Conservation (phyloP, 2,329 filamentous ascomycete species). For the Blastomyces parvus region DNA sequence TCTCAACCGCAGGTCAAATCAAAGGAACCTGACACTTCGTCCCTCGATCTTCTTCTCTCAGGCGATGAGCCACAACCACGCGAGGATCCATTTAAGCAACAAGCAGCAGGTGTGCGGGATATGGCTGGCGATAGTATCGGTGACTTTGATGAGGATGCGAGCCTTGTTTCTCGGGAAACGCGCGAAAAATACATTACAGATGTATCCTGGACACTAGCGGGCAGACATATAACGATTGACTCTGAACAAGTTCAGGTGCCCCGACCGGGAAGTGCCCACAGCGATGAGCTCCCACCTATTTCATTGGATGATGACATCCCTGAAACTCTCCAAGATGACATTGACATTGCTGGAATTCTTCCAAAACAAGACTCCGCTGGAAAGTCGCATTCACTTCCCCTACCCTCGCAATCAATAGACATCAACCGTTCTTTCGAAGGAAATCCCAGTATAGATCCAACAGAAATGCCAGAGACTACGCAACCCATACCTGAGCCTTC, state of each 20-base stretch:
- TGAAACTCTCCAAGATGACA: background rate
- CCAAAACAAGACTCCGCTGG: background rate
- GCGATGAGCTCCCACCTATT: background rate
- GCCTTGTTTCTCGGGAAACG: background rate
- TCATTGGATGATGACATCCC: background rate
- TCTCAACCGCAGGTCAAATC: background rate
- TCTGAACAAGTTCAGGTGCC: background rate
- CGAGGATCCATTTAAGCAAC: conserved; percentile 11
- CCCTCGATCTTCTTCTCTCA: conserved; percentile 15
- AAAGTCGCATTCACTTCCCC: background rate
- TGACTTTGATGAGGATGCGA: conserved; percentile 15
- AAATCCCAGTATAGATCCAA: background rate
- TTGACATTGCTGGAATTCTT: background rate
- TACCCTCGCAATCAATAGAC: background rate
- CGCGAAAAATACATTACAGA: background rate
- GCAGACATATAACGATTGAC: background rate
- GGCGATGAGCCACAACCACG: conserved; percentile 10
- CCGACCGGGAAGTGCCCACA: background rate
- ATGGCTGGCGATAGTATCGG: conserved; percentile 10
- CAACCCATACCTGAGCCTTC: background rate
- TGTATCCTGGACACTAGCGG: background rate
- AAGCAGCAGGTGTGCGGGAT: conserved; percentile 6
- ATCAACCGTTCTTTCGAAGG: background rate
- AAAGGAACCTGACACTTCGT: conserved; percentile 12
- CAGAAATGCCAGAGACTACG: background rate